Base-by-base conservation (phyloP, 768 basidiomycete species). In the Lactarius deliciosus region DNA sequence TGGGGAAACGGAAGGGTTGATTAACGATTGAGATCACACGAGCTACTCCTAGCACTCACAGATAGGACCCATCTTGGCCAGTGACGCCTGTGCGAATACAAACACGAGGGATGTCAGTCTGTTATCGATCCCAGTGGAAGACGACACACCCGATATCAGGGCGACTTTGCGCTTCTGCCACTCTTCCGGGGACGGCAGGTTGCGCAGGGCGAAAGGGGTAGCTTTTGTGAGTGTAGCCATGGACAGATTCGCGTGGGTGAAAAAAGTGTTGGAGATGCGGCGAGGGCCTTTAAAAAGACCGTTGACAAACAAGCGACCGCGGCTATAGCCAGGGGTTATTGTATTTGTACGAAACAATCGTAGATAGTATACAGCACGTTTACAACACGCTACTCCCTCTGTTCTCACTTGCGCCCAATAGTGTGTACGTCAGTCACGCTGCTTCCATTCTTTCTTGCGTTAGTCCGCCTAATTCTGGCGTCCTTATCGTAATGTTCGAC, bases 51-150 rank as follows among this genome's bases (percentile, higher is more conserved):
- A 57, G 38, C 69, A 79, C 92, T 76, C 78, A 94, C 87, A 98
- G 80, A 77, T 98, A 98, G 3, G 95, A 96, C 32, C 95, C 95
- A 76, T 98, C 95, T 77, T 97, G 95, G 43, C 95, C 95, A 68
- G 95, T 96, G 77, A 97, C 92, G 76, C 95, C 94, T 96, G 74
- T 43, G 60, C 63, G 54, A 41, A 64, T 15, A 67, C 60, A 50
- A 50, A 50, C 22, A 50, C 10, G 47, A 22, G 47, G 60, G 65
- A 15, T 65, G 68, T 57, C 62, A 30, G 61, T 57, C 62, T 64
- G 68, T 54, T 55, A 62, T n/a, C 61, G n/a, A 56, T 59, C 60
- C 25, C 22, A 36, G 41, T 64, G 61, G 32, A 67, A 30, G 20
- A 38, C 54, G 63, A 58, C 64, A 50, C 74, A 92, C 95, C 95